A percentile compares a stretch with the other conserved stretches of the same genome.
Conservation (phyloP, 495 filamentous ascomycete species). For the Podospora didyma region DNA sequence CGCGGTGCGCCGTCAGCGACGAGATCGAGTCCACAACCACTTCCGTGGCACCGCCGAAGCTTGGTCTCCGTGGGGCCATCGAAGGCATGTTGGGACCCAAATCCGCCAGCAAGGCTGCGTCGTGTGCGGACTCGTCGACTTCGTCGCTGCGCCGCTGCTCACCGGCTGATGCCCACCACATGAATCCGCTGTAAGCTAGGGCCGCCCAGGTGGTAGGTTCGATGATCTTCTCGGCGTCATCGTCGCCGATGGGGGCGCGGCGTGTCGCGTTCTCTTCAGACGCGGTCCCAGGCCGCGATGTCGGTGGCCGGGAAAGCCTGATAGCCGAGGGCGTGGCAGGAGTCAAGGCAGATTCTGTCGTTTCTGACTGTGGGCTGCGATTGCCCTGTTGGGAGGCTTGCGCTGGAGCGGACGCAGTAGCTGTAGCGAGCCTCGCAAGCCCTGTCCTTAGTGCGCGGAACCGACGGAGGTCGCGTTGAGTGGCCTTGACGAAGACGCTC, state of each 20-base stretch:
- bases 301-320: constrained; percentile 17
- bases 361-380: constrained; percentile 19
- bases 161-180: constrained; percentile 98
- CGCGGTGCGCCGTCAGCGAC: constrained; percentile 28
- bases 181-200: constrained; percentile 84
- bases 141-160: constrained; percentile 62
- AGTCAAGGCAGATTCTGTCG: constrained; percentile 14
- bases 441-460: constrained; percentile 68
- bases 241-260: constrained; percentile 10
- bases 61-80: constrained; percentile 25
- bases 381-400: constrained; percentile 11
- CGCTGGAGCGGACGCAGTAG: constrained; percentile 9
- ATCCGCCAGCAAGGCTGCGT: constrained; percentile 44
- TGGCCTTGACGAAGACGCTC: constrained; percentile 69
- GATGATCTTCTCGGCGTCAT: constrained; percentile 53
- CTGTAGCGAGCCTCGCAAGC: constrained; percentile 49
- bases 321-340: constrained; percentile 18
- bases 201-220: constrained; percentile 86
- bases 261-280: constrained; percentile 10
- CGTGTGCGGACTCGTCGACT: constrained; percentile 45
- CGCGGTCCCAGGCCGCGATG: constrained; percentile 24
- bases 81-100: constrained; percentile 27
- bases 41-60: constrained; percentile 16
- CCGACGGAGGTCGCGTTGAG: constrained; percentile 82
- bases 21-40: constrained; percentile 32